Percentiles rank a stretch among this genome's conserved stretches.
These are phyloP conservation scores for Setaria italica DNA, from an alignment of 202 grass and related monocot species.

Conservation along the genomic window DNA sequence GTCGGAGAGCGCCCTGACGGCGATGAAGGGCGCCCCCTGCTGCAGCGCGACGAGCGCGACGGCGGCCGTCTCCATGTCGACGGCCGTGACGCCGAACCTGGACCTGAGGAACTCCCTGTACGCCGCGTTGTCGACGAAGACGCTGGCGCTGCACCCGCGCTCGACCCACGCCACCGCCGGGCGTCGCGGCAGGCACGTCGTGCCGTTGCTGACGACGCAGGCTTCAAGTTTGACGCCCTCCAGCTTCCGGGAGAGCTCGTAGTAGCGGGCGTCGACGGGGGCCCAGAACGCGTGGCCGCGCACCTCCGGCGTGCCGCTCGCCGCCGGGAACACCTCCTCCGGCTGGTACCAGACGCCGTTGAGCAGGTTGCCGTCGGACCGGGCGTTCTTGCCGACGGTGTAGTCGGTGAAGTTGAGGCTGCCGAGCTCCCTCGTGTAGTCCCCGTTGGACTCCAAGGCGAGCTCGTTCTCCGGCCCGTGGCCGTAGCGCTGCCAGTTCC, in stretches of 20 bases:
- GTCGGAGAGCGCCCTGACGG: constrained; percentile 65
- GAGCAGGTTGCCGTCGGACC: constrained; percentile 37
- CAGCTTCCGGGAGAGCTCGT: constrained; percentile 27
- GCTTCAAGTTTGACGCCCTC: background rate
- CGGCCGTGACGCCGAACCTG: constrained; percentile 57
- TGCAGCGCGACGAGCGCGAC: constrained; percentile 56
- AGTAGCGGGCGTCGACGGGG: constrained; percentile 50
- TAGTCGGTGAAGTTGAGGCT: constrained; percentile 63
- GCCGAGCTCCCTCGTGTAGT: constrained; percentile 62
- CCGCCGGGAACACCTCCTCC: constrained; percentile 68
- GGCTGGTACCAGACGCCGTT: constrained; percentile 75
- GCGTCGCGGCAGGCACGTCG: constrained; percentile 52
- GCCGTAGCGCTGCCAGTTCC: constrained; percentile 76
- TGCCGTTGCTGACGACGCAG: constrained; percentile 38
- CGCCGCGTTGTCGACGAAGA: constrained; percentile 67
- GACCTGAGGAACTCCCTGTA: constrained; percentile 59
- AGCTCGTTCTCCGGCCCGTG: constrained; percentile 55
- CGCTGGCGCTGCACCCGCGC: constrained; percentile 65
- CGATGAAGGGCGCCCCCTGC: constrained; percentile 55
- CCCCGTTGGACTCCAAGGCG: constrained; percentile 59
- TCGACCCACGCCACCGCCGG: constrained; percentile 49
- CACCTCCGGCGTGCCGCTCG: constrained; percentile 52
- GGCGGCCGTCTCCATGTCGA: constrained; percentile 72
- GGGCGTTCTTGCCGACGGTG: background rate
- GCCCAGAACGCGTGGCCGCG: constrained; percentile 61